Conservation (phyloP, 1,284 basidiomycete species). For the Sutorius eximius region DNA sequence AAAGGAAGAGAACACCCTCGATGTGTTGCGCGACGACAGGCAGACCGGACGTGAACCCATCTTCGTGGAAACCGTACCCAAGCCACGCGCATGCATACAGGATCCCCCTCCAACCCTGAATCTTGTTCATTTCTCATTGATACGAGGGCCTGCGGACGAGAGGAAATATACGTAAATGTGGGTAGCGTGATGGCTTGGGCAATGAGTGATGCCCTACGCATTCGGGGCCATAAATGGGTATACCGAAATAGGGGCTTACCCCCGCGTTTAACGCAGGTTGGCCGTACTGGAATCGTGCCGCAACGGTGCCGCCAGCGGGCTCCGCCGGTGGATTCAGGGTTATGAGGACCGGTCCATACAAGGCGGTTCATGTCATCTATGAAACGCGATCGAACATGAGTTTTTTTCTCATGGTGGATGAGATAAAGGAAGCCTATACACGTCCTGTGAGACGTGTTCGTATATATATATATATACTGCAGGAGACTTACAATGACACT, state of each 20-base stretch:
- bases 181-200: neutral
- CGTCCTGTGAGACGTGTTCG: conserved; percentile 35
- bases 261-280: conserved; percentile 63
- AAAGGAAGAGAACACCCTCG: conserved; percentile 30
- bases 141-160: conserved; percentile 44
- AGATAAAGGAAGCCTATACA: conserved; percentile 35
- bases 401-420: conserved; percentile 5
- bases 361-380: conserved; percentile 79
- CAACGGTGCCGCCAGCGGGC: conserved; percentile 49
- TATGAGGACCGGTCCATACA: conserved; percentile 74
- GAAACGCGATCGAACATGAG: conserved; percentile 10
- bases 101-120: conserved; percentile 67
- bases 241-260: conserved; percentile 30
- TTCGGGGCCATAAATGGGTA: neutral
- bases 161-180: neutral
- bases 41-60: conserved; percentile 72
- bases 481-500: conserved; percentile 59
- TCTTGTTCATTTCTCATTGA: conserved; percentile 57
- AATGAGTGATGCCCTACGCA: neutral
- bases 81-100: conserved; percentile 81
- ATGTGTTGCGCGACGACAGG: conserved; percentile 38
- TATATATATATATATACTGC: neutral
- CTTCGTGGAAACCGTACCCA: conserved; percentile 81
- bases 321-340: conserved; percentile 76
- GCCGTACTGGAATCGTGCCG: conserved; percentile 62